Conservation (phyloP, 2,329 filamentous ascomycete species). For the Fusarium humuli region DNA sequence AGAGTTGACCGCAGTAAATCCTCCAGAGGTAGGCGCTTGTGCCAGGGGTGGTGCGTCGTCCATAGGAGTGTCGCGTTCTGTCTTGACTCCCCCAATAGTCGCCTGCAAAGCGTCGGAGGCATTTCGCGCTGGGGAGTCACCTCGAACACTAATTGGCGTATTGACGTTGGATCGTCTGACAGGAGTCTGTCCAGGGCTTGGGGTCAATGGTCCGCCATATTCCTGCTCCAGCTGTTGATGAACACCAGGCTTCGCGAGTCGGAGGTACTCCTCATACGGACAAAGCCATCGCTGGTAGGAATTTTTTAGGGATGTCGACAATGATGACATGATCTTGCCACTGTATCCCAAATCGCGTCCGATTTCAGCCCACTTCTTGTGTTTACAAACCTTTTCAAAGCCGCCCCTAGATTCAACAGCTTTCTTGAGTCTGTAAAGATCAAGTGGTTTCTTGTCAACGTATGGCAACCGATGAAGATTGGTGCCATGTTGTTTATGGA, state of each 20-base stretch:
- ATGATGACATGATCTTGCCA: conserved; percentile 98
- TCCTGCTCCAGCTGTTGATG: conserved; percentile 94
- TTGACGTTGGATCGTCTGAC: conserved; percentile 73
- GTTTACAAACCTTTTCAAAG: conserved; percentile 96
- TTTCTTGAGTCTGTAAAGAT: conserved; percentile 96
- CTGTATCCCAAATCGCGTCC: conserved; percentile 96
- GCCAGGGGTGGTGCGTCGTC: conserved; percentile 56
- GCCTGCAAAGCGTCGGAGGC: conserved; percentile 66
- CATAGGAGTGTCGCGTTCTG: conserved; percentile 62
- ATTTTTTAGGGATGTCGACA: conserved; percentile 97
- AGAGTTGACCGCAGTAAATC: conserved; percentile 57
- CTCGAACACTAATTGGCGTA: conserved; percentile 68
- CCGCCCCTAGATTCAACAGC: conserved; percentile 94
- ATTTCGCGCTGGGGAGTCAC: conserved; percentile 74
- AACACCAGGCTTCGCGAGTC: conserved; percentile 92
- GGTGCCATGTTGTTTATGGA: conserved; percentile 95
- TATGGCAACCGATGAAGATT: conserved; percentile 94
- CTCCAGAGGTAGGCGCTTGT: conserved; percentile 55
- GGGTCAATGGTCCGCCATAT: conserved; percentile 91
- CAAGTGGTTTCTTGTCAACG: conserved; percentile 96
- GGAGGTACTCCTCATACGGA: conserved; percentile 95
- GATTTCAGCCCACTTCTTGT: conserved; percentile 99
- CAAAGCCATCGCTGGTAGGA: conserved; percentile 97
- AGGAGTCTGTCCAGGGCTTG: conserved; percentile 75
- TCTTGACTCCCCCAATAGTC: conserved; percentile 59